Evolutionary conservation across 2,329 filamentous ascomycete species (phyloP), one percentile per base, ranked within the genome.

Genomic region (Periconia sp.): DNA sequence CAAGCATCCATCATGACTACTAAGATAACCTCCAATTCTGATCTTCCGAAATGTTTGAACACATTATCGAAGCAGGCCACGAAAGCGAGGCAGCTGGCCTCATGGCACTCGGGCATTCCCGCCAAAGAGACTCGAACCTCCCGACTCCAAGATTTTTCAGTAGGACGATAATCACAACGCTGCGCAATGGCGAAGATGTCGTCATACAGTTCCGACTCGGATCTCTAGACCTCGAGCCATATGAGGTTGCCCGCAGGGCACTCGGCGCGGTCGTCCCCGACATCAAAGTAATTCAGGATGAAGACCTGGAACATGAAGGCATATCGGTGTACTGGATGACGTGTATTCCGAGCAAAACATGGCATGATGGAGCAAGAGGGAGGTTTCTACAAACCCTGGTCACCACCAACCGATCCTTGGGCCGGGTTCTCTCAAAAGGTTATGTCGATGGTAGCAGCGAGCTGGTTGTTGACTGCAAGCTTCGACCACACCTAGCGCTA

Each of bases 161-260:
- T 35, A 54, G 41, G 24, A 61, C 57, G 13, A 17, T 56, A 17
- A 39, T 50, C n/a, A 49, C 59, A 13, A 54, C 43, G 8, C 22
- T 61, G 22, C 7, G 46, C n/a, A 34, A 48, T 36, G 47, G 42
- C 25, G 22, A 47, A 22, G 40, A 39, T 7, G 36, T 52, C 22
- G 40, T 59, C 28, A 56, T 61, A 6, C 54, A 57, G 40, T 54
- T 61, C 39, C 52, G 49, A 26, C 26, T 39, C 16, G 42, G 56
- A 41, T 42, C 41, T 18, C 33, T 61, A 5, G 49, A 61, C 24
- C 38, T 46, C 5, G 36, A 33, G 10, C 39, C 47, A 19, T 59
- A 54, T 40, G 22, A 46, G 19, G 6, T 17, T 40, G 56, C 57
- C 29, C 34, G 48, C n/a, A 17, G 30, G 23, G 32, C 42, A 9